Evolutionary conservation across 805 yeast species (phyloP), one percentile per base, ranked within the genome.

Genomic region (Nakazawaea anatomiae): DNA sequence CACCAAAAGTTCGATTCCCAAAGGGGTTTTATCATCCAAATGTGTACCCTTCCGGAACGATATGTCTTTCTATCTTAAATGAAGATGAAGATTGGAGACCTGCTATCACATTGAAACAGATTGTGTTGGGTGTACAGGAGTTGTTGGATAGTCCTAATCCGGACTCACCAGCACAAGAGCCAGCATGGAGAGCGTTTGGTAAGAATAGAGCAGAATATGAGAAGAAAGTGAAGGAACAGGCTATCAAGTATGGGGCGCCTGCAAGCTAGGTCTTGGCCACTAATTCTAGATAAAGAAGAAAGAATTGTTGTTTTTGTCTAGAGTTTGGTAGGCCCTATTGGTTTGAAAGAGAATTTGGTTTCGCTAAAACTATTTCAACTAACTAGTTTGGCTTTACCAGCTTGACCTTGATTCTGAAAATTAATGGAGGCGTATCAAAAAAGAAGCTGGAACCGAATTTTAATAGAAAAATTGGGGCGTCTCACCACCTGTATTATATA

Each of bases 41-140:
- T 61, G 92, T 94, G 8, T 94, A 94, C 61, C 99, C 99, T 1
- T 87, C 96, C 51, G 99, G 99, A 1, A 94, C 98, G 1, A 85
- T 94, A 38, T 94, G 99, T 69, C 77, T 94, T 44, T 85, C 95
- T 48, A 91, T 94, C 50, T 74, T 94, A 63, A 94, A 94, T 67
- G 99, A 94, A 66, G 90, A 85, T 44, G 95, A 91, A 67, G 98
- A 89, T 67, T 94, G 99, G 99, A 81, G 96, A 62, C 99, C 99
- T 1, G 96, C 97, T 7, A 87, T 92, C 58, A 88, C 96, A 12
- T 69, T 92, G 57, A 90, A 89, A 63, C 96, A 92, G 64, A 85
- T 94, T 52, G 84, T 87, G 1, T 71, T 90, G 54, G 99, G 99
- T 5, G 83, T 94, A 47, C 99, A 94, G 68, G 97, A 91, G 66